phyloP scores from a whole-genome alignment of 805 yeast species.

The Candida ulmi region DNA sequence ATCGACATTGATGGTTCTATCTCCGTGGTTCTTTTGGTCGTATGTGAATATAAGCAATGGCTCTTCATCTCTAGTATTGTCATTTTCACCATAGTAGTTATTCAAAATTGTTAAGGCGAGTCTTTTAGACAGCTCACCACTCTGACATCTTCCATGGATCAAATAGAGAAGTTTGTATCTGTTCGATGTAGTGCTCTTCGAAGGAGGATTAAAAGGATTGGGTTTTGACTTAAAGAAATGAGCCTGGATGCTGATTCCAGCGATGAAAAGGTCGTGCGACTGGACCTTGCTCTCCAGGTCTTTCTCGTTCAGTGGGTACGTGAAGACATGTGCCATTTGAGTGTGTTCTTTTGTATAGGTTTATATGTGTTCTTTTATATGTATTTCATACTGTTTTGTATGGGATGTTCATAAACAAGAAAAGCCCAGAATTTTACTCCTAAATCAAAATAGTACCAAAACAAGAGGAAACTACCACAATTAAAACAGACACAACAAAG shows the following conservation, averaged over 20 bases:
- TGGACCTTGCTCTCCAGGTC: too few species aligned
- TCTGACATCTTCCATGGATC: background rate
- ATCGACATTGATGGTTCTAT: slow-evolving; percentile 3
- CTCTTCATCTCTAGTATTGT: background rate
- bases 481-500: background rate
- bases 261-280: background rate
- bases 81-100: background rate
- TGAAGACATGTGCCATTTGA: too few species aligned
- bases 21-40: slow-evolving; percentile 21
- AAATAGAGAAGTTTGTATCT: background rate
- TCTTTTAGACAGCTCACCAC: background rate
- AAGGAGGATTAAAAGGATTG: background rate
- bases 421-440: too few species aligned
- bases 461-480: too few species aligned
- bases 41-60: slow-evolving; percentile 13
- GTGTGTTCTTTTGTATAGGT: too few species aligned
- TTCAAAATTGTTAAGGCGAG: background rate
- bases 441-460: too few species aligned
- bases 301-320: too few species aligned
- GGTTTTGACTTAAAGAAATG: background rate
- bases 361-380: too few species aligned
- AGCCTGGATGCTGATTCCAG: slow-evolving; percentile 1
- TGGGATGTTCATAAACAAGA: too few species aligned
- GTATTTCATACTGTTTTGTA: too few species aligned
- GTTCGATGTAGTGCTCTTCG: background rate